phyloP scores from a whole-genome alignment of 768 basidiomycete species.

The Gymnopilus junonius region DNA sequence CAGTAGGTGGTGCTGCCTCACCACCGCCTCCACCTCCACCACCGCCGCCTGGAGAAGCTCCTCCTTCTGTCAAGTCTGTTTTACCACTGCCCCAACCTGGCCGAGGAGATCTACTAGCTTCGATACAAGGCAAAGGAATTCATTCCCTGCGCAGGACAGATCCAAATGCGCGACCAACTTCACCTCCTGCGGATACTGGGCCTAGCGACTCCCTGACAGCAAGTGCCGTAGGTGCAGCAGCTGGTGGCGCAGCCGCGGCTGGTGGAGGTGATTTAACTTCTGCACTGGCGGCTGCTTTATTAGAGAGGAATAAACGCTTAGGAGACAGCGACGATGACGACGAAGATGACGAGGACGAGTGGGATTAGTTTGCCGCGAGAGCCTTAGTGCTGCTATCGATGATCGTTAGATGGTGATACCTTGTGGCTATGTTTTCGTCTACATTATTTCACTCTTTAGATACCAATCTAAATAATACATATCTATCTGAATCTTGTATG shows the following conservation, averaged over 20 bases:
- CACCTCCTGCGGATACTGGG: conserved; percentile 37
- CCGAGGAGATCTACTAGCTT: conserved; percentile 69
- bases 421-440: not conserved
- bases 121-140: conserved; percentile 83
- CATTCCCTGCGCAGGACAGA: conserved; percentile 69
- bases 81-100: conserved; percentile 62
- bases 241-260: conserved; percentile 37
- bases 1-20: conserved; percentile 29
- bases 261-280: conserved; percentile 79
- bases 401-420: not conserved
- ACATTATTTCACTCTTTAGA: not conserved
- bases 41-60: conserved; percentile 31
- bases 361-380: conserved; percentile 36
- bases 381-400: not conserved
- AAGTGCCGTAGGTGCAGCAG: conserved; percentile 34
- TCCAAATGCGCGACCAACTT: conserved; percentile 37
- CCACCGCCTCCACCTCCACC: conserved; percentile 56
- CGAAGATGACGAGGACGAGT: conserved; percentile 74
- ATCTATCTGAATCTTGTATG: not conserved
- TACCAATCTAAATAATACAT: not conserved
- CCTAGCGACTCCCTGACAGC: conserved; percentile 39
- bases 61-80: conserved; percentile 29
- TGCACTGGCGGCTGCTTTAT: conserved; percentile 82
- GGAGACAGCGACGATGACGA: conserved; percentile 87
- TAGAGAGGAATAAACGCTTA: conserved; percentile 83